phyloP scores from a whole-genome alignment of 345 rosid genomes.

The Lepidium aucheri region DNA sequence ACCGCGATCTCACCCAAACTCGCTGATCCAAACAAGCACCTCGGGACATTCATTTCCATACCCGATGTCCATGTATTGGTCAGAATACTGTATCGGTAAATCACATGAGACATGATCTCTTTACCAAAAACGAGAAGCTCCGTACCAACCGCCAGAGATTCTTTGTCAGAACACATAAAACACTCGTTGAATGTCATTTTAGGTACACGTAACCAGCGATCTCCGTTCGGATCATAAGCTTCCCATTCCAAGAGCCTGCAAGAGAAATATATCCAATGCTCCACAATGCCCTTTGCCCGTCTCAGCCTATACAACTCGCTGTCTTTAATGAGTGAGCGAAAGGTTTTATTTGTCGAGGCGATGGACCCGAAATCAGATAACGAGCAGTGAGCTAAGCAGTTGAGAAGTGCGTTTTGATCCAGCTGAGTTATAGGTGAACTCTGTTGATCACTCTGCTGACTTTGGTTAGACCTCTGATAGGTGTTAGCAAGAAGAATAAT shows the following conservation, averaged over 20 bases:
- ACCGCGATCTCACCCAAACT: constrained; percentile 54
- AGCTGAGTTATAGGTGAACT: constrained; percentile 6
- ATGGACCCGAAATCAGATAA: constrained; percentile 48
- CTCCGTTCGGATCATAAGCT: constrained; percentile 56
- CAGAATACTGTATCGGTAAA: constrained; percentile 39
- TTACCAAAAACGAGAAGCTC: constrained; percentile 58
- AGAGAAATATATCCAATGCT: constrained; percentile 82
- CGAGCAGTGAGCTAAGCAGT: constrained; percentile 55
- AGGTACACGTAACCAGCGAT: constrained; percentile 63
- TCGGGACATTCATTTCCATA: constrained; percentile 39
- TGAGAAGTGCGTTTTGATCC: constrained; percentile 22
- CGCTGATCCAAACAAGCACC: constrained; percentile 79
- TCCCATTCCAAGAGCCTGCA: constrained; percentile 64
- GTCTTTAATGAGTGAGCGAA: constrained; percentile 32
- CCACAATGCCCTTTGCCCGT: constrained; percentile 36
- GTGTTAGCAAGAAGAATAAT: constrained; percentile 29
- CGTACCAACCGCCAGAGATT: constrained; percentile 55
- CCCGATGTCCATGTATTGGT: constrained; percentile 45
- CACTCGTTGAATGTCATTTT: constrained; percentile 37
- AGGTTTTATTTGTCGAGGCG: constrained; percentile 30
- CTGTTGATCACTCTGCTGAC: constrained; percentile 12
- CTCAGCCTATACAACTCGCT: constrained; percentile 47
- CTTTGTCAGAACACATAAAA: constrained; percentile 48
- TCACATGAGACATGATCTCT: constrained; percentile 30
- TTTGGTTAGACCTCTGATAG: constrained; percentile 14